Evolutionary conservation across 2,329 filamentous ascomycete genomes (phyloP), one percentile per base, ranked within the genome.

Genomic region (Ceratocystis colombiana): DNA sequence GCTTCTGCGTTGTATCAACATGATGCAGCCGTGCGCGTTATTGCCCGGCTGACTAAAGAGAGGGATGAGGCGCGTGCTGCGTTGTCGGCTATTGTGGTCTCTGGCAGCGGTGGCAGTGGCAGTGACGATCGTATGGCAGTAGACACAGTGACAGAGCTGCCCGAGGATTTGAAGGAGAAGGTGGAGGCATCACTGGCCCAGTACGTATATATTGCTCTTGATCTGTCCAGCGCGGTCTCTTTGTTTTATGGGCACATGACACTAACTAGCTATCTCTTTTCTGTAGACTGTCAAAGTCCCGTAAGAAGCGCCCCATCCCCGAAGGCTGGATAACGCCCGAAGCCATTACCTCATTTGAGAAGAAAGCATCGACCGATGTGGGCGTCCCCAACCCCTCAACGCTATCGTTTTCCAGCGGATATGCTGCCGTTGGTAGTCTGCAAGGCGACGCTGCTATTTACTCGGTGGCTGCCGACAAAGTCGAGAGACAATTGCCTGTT

Each of bases 1-100:
- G 90, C 90, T 66, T 94, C 90, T 1, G 90, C 94, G 0, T 81
- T 99, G 28, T 99, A 99, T 77, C 93, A 97, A 77, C 90, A 97
- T 72, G 94, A 99, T 80, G 93, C 94, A 1, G 94, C 94, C n/a
- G 87, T 96, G 62, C 84, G 94, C 69, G 94, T 99, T 62, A 96
- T 99, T 76, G 91, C 91, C 70, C 85, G 93, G 61, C 75, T 99
- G 74, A 88, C 89, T n/a, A 88, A 84, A 74, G 94, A 99, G 79
- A 81, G 94, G 69, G 92, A 99, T 72, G 92, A 97, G 75, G 92
- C 94, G 59, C 83, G 93, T 70, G 88, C 94, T 76, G 90, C 94
- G 15, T 79, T 99, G 64, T 90, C 90, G 45, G 90, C 89, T 74
- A 83, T 97, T 15, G 89, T 89, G 1, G 85, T 96, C 57, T 85